Evolutionary conservation across 495 filamentous ascomycete species (phyloP), one percentile per base, ranked within the genome.

Genomic region (Astrocystis sublimbata): DNA sequence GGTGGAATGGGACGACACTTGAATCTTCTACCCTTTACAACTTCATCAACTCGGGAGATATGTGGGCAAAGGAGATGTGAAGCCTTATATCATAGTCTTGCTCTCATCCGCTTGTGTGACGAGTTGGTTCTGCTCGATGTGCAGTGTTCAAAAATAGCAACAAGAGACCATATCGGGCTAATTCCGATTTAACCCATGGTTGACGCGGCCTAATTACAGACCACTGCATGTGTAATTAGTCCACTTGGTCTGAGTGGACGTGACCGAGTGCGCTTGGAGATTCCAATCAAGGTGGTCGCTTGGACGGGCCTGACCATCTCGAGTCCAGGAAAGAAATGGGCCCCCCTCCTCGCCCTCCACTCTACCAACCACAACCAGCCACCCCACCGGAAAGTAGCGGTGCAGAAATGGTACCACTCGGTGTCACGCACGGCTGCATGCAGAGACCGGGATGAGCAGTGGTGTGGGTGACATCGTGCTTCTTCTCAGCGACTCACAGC

Each of bases 81-180:
- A 77, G 76, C 74, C 77, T 81, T 81, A 82, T 81, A 82, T 79
- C 69, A 66, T 73, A 70, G 73, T 71, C 71, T 68, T 35, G 60
- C 61, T 61, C 61, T 62, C 67, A 54, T 64, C 61, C 58, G 55
- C 69, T 62, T 69, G 62, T 64, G 65, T 68, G 63, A 47, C 58
- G 64, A 67, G 57, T 41, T 63, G 68, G 63, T 68, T 61, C 57
- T 61, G 60, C 60, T 65, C 52, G 64, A 72, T 58, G 62, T 61
- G 61, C 60, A 40, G 62, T 66, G 68, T 70, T 70, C 68, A 72
- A 72, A 72, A 72, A 70, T 72, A 72, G 70, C 63, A 72, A 72
- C 70, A 72, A n/a, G 60, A 63, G 33, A 53, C 61, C 66, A 68
- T 57, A 65, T 65, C 63, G 70, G 70, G 68, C 62, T 72, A 72